These are phyloP conservation scores for Tilletia horrida DNA, from an alignment of 1,284 basidiomycete species.

Conservation along the genomic window DNA sequence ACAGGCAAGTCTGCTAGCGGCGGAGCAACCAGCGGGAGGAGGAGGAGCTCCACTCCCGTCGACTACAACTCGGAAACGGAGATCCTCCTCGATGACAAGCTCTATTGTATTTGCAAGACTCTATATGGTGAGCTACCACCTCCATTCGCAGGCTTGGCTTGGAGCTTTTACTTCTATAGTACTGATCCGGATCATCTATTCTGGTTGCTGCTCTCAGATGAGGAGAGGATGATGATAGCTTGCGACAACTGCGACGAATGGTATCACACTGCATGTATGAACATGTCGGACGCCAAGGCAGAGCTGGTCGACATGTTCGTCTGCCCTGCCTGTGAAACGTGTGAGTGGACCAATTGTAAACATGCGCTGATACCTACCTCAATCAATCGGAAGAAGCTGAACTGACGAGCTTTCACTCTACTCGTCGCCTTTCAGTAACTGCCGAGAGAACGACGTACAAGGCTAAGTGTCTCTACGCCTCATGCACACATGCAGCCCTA, in stretches of 20 bases:
- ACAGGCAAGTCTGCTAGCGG: background rate
- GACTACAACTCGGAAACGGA: constrained; percentile 3
- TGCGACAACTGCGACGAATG: constrained; percentile 49
- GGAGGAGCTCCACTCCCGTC: background rate
- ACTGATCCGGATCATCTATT: background rate
- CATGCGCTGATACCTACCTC: background rate
- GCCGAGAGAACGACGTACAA: constrained; percentile 38
- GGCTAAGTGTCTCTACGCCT: constrained; percentile 28
- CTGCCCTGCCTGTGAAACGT: constrained; percentile 35
- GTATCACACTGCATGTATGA: constrained; percentile 45
- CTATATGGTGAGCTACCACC: constrained; percentile 24
- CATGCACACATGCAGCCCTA: constrained; percentile 33
- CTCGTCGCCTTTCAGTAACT: constrained; percentile 8
- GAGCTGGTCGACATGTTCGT: constrained; percentile 44
- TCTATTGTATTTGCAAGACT: constrained; percentile 38
- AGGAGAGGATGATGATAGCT: constrained; percentile 47
- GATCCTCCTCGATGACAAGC: constrained; percentile 24
- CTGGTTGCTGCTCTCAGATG: constrained; percentile 25
- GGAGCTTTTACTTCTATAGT: background rate
- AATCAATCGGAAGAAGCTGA: background rate
- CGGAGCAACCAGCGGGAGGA: constrained; percentile 22
- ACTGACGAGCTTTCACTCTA: background rate
- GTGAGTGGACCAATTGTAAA: constrained; percentile 17
- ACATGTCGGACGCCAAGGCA: constrained; percentile 34
- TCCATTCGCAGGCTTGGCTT: background rate